Evolutionary conservation across 805 yeast species (phyloP), one percentile per base, ranked within the genome.

Genomic region (Hanseniaspora mollemarum): DNA sequence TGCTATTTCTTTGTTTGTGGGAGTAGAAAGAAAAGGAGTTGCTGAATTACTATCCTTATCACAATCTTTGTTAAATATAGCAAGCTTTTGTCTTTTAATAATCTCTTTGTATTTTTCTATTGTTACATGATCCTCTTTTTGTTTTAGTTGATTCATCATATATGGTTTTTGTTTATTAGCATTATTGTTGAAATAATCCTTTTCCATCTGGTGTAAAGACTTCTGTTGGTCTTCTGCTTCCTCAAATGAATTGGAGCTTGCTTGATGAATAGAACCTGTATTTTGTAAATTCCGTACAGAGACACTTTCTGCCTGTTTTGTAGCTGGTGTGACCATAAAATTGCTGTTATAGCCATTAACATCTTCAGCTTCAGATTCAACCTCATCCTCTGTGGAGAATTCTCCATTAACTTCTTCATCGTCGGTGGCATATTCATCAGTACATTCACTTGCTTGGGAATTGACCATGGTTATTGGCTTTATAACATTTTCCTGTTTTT

Each of bases 321-420:
- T 28, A 28, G 8, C 8, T 9, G 12, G 55, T 29, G 58, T 60
- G 13, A 57, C 57, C 40, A 57, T 60, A 46, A 61, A 63, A 32
- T 62, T 61, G 52, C 66, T 67, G 46, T 59, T 60, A 51, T 62
- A 66, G 46, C 58, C 60, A 57, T 66, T 60, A 54, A 64, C 63
- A 24, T 58, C 60, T 35, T 62, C 65, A 38, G 56, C 62, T n/a
- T 59, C 42, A 26, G 18, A 15, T 3, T 16, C 43, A 4, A 12
- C 24, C 12, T 42, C 45, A 26, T 42, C 45, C 16, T 40, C 43
- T 16, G 33, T 26, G 4, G 33, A 18, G 7, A 16, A 25, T 12
- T 42, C 45, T n/a, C 26, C 45, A 35, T 33, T 12, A 24, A 26
- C 25, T 37, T 37, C 41, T 12, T 36, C 42, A 26, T 26, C 42